These are phyloP conservation scores for Ceratocystis colombiana DNA, from an alignment of 2,329 filamentous ascomycete genomes.

Conservation along the genomic window DNA sequence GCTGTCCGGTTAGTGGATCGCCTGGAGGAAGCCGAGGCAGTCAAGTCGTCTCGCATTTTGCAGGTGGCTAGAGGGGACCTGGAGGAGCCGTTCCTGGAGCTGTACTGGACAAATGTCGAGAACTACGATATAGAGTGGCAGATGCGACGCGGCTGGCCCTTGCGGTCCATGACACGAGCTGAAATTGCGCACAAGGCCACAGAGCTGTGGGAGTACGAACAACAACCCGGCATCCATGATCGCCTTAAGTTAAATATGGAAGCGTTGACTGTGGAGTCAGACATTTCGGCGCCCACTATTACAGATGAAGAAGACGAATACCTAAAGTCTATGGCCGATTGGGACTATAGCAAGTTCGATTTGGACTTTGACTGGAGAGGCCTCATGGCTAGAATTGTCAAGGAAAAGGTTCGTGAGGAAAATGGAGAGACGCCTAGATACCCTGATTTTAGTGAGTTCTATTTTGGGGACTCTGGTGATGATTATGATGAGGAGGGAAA, in stretches of 20 bases:
- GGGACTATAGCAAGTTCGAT: conserved; percentile 25
- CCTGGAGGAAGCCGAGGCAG: conserved; percentile 30
- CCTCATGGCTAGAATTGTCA: neutral
- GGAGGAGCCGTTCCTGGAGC: neutral
- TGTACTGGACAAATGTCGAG: conserved; percentile 23
- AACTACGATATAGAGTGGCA: conserved; percentile 25
- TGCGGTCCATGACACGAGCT: conserved; percentile 9
- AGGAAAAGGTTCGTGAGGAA: neutral
- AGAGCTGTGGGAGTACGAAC: conserved; percentile 22
- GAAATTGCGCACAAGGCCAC: conserved; percentile 18
- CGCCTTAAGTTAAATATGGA: neutral
- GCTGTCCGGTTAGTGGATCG: conserved; percentile 31
- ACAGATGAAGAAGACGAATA: conserved; percentile 29
- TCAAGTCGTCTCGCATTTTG: conserved; percentile 26
- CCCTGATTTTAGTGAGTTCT: neutral
- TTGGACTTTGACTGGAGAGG: conserved; percentile 17
- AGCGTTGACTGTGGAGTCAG: neutral
- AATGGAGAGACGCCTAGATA: neutral
- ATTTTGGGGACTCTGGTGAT: neutral
- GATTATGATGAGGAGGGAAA: neutral
- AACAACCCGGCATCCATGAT: conserved; percentile 20
- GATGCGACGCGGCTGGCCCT: conserved; percentile 23
- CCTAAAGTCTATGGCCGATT: conserved; percentile 28
- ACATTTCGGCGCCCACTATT: conserved; percentile 15
- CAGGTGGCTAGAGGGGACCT: neutral